Base-by-base conservation (phyloP, 2,329 filamentous ascomycete genomes). In the Stemphylium lycopersici region DNA sequence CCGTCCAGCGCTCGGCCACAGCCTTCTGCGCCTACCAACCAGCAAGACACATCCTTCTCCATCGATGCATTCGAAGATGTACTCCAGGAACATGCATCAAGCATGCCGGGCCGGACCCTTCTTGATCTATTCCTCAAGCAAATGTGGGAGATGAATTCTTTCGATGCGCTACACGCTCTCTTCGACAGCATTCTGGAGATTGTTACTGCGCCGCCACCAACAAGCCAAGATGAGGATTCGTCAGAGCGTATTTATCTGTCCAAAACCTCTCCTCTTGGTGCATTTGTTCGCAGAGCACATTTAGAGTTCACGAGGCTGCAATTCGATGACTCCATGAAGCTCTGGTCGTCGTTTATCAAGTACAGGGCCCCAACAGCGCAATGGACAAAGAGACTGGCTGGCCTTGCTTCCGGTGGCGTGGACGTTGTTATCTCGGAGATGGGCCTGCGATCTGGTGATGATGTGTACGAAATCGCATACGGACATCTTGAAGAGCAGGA, bases 81-180 rank as follows among this genome's bases (percentile, higher is more conserved):
- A 3, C 75, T 83, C 4, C 74, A 77, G 18, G 49, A 56, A 31
- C 79, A 78, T 58, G 66, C 76, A 11, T 84, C 83, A 1, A 80
- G 75, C 7, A 77, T 91, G 52, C 89, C 91, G 0, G 91, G 91
- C 2, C 84, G 90, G 42, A 88, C 84, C n/a, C 77, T 97, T n/a
- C 95, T 93, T 86, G 92, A 98, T 69, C 79, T 89, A 2, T 90
- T 97, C 52, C 82, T 98, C 11, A 84, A 85, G 50, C 88, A 87
- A 59, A 79, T 98, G 20, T 98, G 95, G 93, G 82, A 83, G 13
- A 85, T 98, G 61, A 87, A 93, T 69, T 93, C 89, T 16, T 83
- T 96, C 10, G 86, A 98, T 76, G 85, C 87, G 0, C 77, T 98
- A n/a, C 86, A 93, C 67, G 79, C 81, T 2, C 93, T 96, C 72